Base-by-base conservation (phyloP, 108 stramenopile genomes). In the Bacterosira constricta region DNA sequence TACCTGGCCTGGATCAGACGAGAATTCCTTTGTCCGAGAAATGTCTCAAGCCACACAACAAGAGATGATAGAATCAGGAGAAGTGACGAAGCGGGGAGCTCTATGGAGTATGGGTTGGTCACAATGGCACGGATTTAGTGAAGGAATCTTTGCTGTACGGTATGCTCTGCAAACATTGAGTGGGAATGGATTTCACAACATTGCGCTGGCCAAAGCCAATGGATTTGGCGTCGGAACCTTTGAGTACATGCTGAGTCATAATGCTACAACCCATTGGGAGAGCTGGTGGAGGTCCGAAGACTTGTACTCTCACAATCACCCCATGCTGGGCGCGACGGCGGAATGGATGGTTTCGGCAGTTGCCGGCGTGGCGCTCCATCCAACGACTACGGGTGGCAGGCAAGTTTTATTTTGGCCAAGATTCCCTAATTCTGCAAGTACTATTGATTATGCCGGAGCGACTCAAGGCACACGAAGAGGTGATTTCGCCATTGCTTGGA, bases 231-330 rank as follows among this genome's bases (percentile, higher is more conserved):
- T 65, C 0, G 72, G 77, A 17, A 74, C 83, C 25, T 83, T 49
- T 52, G 83, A 77, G 20, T 83, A 83, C 59, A 66, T 77, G 67
- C 57, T 83, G 2, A 39, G 53, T 39, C 73, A 81, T 30, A 85
- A 83, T 77, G 81, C 79, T 30, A 85, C 82, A n/a, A 85, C 82
- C 3, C 37, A 71, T 12, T 85, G 85, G 85, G 82, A 85, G 58
- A 71, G 61, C 54, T 83, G 80, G 76, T 80, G 67, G 68, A 46
- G 73, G 20, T 80, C 79, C 7, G 79, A 85, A 69, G 69, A 71
- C 58, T 61, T 66, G 11, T 83, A 76, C 30, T 76, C 74, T 23
- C 82, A 76, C 46, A 85, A 85, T 37, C 85, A 85, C 41, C 82
- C 85, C 10, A 85, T 85, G 85, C 56, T 85, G 37, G 79, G 85